Percentiles rank a stretch among this genome's conserved stretches.
These are phyloP conservation scores for Tympanopsis confertula DNA, from an alignment of 2,329 filamentous ascomycete genomes.

Conservation along the genomic window DNA sequence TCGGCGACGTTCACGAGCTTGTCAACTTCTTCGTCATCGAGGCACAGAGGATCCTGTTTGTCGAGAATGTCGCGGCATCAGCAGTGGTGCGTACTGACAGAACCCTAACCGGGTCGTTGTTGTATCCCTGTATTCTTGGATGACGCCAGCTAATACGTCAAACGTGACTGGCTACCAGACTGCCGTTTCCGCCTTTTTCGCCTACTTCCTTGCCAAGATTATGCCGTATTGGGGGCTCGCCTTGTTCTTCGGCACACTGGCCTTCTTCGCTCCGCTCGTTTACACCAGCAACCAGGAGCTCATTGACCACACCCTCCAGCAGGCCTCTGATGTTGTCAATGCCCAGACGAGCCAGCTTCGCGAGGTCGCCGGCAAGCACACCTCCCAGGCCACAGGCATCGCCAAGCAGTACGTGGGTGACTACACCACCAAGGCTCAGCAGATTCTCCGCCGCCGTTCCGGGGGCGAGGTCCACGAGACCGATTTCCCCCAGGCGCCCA, in stretches of 20 bases:
- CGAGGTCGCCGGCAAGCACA: constrained; percentile 50
- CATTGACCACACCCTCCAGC: constrained; percentile 51
- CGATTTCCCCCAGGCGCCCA: neutral
- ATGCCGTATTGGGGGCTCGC: constrained; percentile 60
- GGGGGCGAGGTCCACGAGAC: constrained; percentile 1
- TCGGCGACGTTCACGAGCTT: constrained; percentile 56
- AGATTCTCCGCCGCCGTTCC: constrained; percentile 41
- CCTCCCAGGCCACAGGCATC: constrained; percentile 46
- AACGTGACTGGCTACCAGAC: constrained; percentile 26
- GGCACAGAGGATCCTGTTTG: constrained; percentile 55
- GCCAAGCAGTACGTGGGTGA: constrained; percentile 60
- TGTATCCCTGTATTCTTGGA: constrained; percentile 6
- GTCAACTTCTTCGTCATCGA: constrained; percentile 65
- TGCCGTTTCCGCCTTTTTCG: constrained; percentile 47
- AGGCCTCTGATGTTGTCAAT: constrained; percentile 44
- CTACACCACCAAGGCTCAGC: constrained; percentile 57
- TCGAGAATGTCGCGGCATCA: constrained; percentile 53
- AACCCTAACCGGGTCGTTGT: neutral
- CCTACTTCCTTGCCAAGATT: constrained; percentile 59
- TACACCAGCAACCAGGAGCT: constrained; percentile 60
- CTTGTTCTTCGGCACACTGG: constrained; percentile 42
- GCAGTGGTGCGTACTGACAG: constrained; percentile 35
- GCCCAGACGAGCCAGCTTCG: constrained; percentile 53
- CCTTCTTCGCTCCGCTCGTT: constrained; percentile 51
- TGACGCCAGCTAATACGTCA: constrained; percentile 3